Evolutionary conservation across 2,329 filamentous ascomycete genomes (phyloP), one percentile per base, ranked within the genome.

Genomic region (Scolecobasidium constrictum): DNA sequence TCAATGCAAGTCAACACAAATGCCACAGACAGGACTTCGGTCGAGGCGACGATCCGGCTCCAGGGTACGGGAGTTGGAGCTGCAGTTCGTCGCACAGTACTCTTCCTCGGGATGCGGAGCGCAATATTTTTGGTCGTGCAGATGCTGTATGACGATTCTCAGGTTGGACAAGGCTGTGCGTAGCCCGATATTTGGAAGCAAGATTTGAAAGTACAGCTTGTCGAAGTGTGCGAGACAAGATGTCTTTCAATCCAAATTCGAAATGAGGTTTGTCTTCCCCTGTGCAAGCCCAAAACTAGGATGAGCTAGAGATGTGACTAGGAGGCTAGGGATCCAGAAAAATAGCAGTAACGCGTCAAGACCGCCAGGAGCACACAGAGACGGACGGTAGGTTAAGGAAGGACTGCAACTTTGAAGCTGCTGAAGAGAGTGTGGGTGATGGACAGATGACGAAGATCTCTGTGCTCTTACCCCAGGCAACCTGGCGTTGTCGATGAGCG

Each of bases 61-160:
- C 35, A 31, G 20, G 35, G 35, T 16, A 11, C 36, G 23, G 42
- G 42, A 33, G 16, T 21, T 23, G 3, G 35, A 44, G 35, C 20
- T 35, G 40, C 33, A 20, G 15, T 17, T 18, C 2, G 40, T 43
- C 19, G 33, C 40, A 43, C 40, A 20, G 19, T 37, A 13, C 17
- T 22, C 20, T 19, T 37, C 18, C 31, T 43, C 26, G 40, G 40
- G n/a, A n/a, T n/a, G n/a, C n/a, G n/a, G n/a, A n/a, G n/a, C n/a
- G n/a, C n/a, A n/a, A n/a, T n/a, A n/a, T 13, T 18, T 44, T 17
- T 21, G 42, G 35, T 44, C 39, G 42, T 44, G 42, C 37, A 19
- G 42, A 39, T 39, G 42, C 23, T 38, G 42, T 44, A 28, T 26
- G 28, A 44, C 34, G 42, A 22, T 18, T 34, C 22, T 6, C 9